Evolutionary conservation across 2,329 filamentous ascomycete genomes (phyloP).

Genomic region (Ophiostoma tasmaniense): DNA sequence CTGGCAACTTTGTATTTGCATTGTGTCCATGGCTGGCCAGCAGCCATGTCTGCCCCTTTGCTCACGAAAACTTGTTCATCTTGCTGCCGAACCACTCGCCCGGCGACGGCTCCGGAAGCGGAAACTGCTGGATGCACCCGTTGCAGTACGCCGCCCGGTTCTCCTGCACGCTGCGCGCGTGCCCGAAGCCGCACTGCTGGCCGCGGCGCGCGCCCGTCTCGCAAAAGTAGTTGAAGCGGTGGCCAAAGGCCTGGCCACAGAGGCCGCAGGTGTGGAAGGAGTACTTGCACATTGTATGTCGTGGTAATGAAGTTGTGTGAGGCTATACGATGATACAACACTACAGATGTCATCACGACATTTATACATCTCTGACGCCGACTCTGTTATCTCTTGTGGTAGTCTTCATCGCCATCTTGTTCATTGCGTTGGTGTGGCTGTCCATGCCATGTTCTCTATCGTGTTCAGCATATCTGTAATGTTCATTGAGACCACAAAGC

Average conservation of each 20-base stretch:
- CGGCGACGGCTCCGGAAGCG: neutral
- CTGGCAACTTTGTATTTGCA: too few species aligned
- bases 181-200: neutral
- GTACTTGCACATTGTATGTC: neutral
- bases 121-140: neutral
- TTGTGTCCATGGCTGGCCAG: too few species aligned
- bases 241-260: neutral
- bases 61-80: neutral
- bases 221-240: neutral
- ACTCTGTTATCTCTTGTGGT: too few species aligned
- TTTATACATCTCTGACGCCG: too few species aligned
- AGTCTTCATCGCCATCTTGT: too few species aligned
- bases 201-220: neutral
- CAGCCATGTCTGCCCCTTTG: too few species aligned
- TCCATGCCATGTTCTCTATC: too few species aligned
- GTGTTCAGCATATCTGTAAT: too few species aligned
- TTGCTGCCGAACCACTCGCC: neutral
- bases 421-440: too few species aligned
- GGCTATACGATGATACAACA: too few species aligned
- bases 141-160: neutral
- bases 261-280: neutral
- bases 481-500: too few species aligned
- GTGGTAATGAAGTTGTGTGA: neutral
- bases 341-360: too few species aligned
- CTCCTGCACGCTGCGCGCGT: neutral